Evolutionary conservation across 2,329 filamentous ascomycete genomes (phyloP), one percentile per base, ranked within the genome.

Genomic region (Nakataea oryzae): DNA sequence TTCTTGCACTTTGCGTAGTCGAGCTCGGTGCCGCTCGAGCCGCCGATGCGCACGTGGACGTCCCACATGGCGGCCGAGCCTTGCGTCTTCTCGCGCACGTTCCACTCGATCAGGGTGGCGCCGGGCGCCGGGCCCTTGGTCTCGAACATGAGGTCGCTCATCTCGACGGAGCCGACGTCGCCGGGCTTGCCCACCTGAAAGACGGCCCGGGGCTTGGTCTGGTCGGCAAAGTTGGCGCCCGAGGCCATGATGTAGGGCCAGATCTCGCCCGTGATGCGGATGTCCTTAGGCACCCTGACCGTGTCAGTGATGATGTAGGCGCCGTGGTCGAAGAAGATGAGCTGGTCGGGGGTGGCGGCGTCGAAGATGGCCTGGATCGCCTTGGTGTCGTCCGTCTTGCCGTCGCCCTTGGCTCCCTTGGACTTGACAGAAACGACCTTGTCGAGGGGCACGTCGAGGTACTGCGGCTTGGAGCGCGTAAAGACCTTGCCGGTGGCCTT

Each of bases 11-110:
- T 86, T 73, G 90, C 82, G 24, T 87, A 88, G 75, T 96, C 90
- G 21, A 97, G 83, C 66, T 90, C 76, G 30, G 93, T 96, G 64
- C 93, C 93, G 5, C 89, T 87, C 62, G 88, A 87, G 56, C 95
- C 95, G 69, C 92, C 93, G 68, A 99, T 85, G 70, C 95, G 91
- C 77, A 95, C 88, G 79, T 99, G 95, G n/a, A 93, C 87, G 70
- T 99, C 95, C 90, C 93, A 99, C 75, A 97, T 86, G 65, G 86
- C 93, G 26, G 86, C 87, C 1, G 86, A 83, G 58, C 91, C 91
- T 63, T 87, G 81, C 62, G 74, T 79, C 67, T 81, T 73, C 47
- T 86, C 87, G 56, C 85, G 85, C 55, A 96, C 79, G 75, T 97
- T 97, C 89, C 91, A 97, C 74, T 97, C 84, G 77, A 97, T 86